Percentiles rank a stretch among this genome's conserved stretches.
Conservation (phyloP, 352 stramenopile species). For the Phytophthora uliginosa region DNA sequence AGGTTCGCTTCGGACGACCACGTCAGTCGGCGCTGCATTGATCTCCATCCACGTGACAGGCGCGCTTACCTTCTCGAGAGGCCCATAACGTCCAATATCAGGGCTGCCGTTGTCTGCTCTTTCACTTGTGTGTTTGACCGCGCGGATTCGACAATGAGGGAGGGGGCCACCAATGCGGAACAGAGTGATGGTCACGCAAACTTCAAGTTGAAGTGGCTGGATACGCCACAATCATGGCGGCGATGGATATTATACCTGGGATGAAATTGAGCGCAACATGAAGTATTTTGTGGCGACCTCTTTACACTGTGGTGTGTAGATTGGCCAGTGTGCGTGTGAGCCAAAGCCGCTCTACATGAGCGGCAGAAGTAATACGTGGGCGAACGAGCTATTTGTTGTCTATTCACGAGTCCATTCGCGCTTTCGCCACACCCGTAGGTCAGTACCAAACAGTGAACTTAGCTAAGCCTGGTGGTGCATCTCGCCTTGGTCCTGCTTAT, state of each 20-base stretch:
- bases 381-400: slow-evolving; percentile 27
- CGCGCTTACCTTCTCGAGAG: slow-evolving; percentile 26
- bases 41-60: background rate
- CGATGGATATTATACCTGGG: slow-evolving; percentile 27
- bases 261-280: slow-evolving; percentile 83
- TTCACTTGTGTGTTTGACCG: background rate
- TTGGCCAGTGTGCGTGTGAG: no score
- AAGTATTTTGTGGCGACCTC: slow-evolving; percentile 78
- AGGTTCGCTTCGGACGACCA: slow-evolving; percentile 24
- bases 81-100: slow-evolving; percentile 12
- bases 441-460: background rate
- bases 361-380: background rate
- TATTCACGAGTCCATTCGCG: slow-evolving; percentile 30
- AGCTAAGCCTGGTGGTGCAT: background rate
- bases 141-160: slow-evolving; percentile 21
- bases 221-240: background rate
- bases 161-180: slow-evolving; percentile 16
- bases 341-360: background rate
- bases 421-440: background rate
- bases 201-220: slow-evolving; percentile 40
- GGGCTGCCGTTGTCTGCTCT: background rate
- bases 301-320: slow-evolving; percentile 55
- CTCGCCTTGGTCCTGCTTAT: slow-evolving; percentile 18
- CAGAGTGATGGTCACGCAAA: slow-evolving; percentile 48
- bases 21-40: background rate